Evolutionary conservation across 768 basidiomycete species (phyloP).

Genomic region (Tricholoma matsutake): DNA sequence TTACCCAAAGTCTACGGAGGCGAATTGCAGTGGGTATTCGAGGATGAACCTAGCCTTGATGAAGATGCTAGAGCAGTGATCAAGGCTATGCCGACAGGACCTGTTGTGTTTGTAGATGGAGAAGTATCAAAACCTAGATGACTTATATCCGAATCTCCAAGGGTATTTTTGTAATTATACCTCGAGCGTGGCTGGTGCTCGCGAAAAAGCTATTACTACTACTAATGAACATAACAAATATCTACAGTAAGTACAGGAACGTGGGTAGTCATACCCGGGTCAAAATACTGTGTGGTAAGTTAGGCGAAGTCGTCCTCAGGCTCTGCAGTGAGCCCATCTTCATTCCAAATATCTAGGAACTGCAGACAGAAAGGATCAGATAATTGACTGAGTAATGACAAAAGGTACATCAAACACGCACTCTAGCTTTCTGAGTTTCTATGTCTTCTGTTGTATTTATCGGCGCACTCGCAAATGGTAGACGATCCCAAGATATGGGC

Average conservation of each 20-base stretch:
- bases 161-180: not conserved
- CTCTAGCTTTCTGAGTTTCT: conserved; percentile 57
- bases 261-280: not conserved
- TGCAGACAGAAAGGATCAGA: conserved; percentile 22
- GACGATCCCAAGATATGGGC: conserved; percentile 67
- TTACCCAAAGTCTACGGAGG: conserved; percentile 77
- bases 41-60: conserved; percentile 66
- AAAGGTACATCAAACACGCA: conserved; percentile 33
- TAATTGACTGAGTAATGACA: not conserved
- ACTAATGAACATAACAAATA: not conserved
- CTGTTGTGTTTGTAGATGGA: conserved; percentile 48
- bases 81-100: conserved; percentile 54
- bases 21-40: conserved; percentile 65
- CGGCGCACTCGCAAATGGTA: conserved; percentile 62
- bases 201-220: not conserved
- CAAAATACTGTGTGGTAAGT: conserved; percentile 1
- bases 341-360: conserved; percentile 81
- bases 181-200: not conserved
- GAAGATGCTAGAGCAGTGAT: conserved; percentile 44
- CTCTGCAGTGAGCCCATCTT: conserved; percentile 72
- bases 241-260: not conserved
- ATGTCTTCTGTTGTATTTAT: conserved; percentile 63
- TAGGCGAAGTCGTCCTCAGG: conserved; percentile 48
- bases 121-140: conserved; percentile 25
- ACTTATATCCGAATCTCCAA: not conserved